A percentile compares a stretch with the other conserved stretches of the same genome.
phyloP scores from a whole-genome alignment of 495 filamentous ascomycete genomes.

The Astrothelium macrocarpum region DNA sequence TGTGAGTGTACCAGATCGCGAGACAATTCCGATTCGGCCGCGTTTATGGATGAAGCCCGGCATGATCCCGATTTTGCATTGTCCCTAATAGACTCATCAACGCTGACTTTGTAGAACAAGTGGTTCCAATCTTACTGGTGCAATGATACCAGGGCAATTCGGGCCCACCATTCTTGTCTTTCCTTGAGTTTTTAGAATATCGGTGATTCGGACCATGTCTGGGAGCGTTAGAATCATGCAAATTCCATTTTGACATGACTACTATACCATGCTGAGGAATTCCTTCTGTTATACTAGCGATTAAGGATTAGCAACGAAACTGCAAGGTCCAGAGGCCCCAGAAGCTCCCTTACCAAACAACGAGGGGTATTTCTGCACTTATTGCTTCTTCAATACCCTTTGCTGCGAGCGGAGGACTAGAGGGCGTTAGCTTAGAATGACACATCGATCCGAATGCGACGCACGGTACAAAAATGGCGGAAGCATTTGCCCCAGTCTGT shows the following conservation, averaged over 20 bases:
- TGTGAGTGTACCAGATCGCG: conserved; percentile 92
- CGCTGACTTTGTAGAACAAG: not conserved
- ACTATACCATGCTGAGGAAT: conserved; percentile 68
- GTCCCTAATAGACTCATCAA: conserved; percentile 46
- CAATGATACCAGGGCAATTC: conserved; percentile 98
- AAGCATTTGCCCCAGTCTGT: conserved; percentile 80
- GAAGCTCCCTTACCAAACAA: conserved; percentile 59
- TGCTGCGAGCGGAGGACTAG: conserved; percentile 69
- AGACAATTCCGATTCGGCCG: conserved; percentile 96
- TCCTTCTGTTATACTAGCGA: conserved; percentile 79
- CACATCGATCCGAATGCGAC: conserved; percentile 24
- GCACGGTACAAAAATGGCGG: conserved; percentile 89
- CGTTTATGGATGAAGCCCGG: conserved; percentile 99
- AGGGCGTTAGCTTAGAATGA: conserved; percentile 35
- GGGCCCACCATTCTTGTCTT: conserved; percentile 95
- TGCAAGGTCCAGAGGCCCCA: not conserved
- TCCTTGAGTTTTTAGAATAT: conserved; percentile 92
- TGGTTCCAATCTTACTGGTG: conserved; percentile 50
- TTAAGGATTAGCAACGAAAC: conserved; percentile 17
- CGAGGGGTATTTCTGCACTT: conserved; percentile 78
- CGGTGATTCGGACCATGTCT: conserved; percentile 99
- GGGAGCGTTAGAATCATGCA: conserved; percentile 16
- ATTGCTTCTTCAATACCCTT: conserved; percentile 96
- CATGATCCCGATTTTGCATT: conserved; percentile 99
- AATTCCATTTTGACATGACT: not conserved